These are phyloP conservation scores for Phytophthora kernoviae DNA, from an alignment of 352 stramenopile genomes.

Conservation along the genomic window DNA sequence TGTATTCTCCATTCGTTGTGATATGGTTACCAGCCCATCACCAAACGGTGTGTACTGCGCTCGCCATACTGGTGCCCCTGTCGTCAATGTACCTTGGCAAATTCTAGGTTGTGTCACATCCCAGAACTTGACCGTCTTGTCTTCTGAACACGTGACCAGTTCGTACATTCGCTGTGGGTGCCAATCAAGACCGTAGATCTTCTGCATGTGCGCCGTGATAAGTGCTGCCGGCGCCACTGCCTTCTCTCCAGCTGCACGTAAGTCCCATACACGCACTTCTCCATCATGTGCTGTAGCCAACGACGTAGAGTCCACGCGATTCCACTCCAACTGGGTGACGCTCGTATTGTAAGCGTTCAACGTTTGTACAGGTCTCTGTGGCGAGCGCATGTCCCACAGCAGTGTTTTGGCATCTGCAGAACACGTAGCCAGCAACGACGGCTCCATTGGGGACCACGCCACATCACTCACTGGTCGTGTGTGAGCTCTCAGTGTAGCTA, in stretches of 20 bases:
- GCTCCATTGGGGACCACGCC: constrained; percentile 74
- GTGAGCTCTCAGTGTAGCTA: constrained; percentile 77
- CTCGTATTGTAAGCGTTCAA: constrained; percentile 71
- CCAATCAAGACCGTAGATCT: constrained; percentile 85
- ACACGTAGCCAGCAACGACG: constrained; percentile 77
- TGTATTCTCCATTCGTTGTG: constrained; percentile 61
- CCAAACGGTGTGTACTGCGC: constrained; percentile 83
- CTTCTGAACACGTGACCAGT: constrained; percentile 85
- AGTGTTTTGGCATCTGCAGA: constrained; percentile 81
- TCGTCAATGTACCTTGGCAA: constrained; percentile 69
- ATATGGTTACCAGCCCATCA: constrained; percentile 82
- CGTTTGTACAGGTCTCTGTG: constrained; percentile 69
- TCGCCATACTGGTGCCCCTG: constrained; percentile 64
- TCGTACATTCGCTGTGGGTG: constrained; percentile 77
- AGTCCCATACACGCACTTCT: constrained; percentile 82
- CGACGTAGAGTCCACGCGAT: constrained; percentile 64
- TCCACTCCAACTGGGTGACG: constrained; percentile 79
- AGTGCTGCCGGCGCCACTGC: constrained; percentile 51
- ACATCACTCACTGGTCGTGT: constrained; percentile 79
- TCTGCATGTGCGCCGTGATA: constrained; percentile 86
- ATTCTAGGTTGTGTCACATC: constrained; percentile 65
- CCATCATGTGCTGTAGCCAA: constrained; percentile 83
- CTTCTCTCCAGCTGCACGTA: constrained; percentile 49
- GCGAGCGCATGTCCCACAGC: constrained; percentile 83
- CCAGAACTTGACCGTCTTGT: constrained; percentile 89